Evolutionary conservation across 2,329 filamentous ascomycete genomes (phyloP), one percentile per base, ranked within the genome.

Genomic region (Xylaria sp.): DNA sequence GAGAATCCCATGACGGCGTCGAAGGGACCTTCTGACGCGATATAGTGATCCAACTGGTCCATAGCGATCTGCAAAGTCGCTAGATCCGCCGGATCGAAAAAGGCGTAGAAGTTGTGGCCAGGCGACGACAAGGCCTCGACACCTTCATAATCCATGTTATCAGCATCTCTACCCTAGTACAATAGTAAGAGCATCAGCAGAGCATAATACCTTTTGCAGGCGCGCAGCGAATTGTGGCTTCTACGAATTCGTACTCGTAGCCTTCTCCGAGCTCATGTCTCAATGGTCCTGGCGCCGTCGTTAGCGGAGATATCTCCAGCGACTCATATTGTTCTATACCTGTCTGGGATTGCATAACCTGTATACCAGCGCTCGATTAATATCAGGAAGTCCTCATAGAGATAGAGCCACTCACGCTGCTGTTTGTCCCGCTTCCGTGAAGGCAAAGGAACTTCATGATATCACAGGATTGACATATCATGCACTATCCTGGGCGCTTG

Each of bases 371-470:
- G 39, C 39, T 41, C 13, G 39, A 41, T 41, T 41, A 41, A 18
- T 18, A 41, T 18, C 39, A 41, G 39, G 12, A 41, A 5, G 12
- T 41, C 39, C 12, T 23, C 13, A 49, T 1, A 20, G 33, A 6
- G 46, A 23, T n/a, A n/a, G 28, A 20, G 46, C 8, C 20, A 49
- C 15, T 23, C 20, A 49, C 46, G 46, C 46, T n/a, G 46, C 46
- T 49, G 5, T 49, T 49, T 23, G 46, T 20, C 18, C 46, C 46
- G 18, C 18, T 49, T 9, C 46, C 46, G 5, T 49, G 46, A 23
- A 49, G 18, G 20, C 46, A 49, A 23, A 49, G 46, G 20, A 49
- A 49, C 20, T 49, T 49, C 46, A 49, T 49, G 39, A 41, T 41
- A 41, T 13, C 39, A 18, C 39, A 41, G 10, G 39, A 41, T 41